phyloP scores from a whole-genome alignment of 176 grass and related monocot genomes.

The Rhynchospora tenuis region DNA sequence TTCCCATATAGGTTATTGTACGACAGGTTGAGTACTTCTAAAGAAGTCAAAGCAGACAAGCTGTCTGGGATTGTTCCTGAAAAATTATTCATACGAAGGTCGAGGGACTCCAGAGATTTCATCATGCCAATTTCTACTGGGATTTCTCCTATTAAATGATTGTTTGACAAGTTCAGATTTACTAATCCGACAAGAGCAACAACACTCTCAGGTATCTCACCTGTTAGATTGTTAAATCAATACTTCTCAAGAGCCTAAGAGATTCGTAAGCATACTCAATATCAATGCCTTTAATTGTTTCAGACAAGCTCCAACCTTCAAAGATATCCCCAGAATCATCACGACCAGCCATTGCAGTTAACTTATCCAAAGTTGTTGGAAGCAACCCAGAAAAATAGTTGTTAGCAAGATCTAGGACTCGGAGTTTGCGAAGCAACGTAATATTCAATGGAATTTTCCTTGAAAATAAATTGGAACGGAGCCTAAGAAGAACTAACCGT shows the following conservation, averaged over 20 bases:
- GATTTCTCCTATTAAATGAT: constrained; percentile 15
- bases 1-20: not conserved
- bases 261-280: not conserved
- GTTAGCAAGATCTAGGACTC: not conserved
- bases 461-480: constrained; percentile 32
- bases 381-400: constrained; percentile 23
- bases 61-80: constrained; percentile 32
- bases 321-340: not conserved
- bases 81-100: constrained; percentile 34
- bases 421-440: not conserved
- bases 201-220: constrained; percentile 29
- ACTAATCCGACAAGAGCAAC: constrained; percentile 13
- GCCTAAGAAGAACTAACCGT: not conserved
- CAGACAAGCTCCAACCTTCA: accelerated
- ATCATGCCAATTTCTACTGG: constrained; percentile 22
- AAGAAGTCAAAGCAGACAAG: constrained; percentile 17
- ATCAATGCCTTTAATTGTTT: constrained; percentile 19
- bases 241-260: not conserved
- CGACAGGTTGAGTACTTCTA: constrained; percentile 31
- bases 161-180: constrained; percentile 33
- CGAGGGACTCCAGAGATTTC: constrained; percentile 30
- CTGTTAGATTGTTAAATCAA: constrained; percentile 32
- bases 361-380: constrained; percentile 6
- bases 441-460: constrained; percentile 7
- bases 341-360: constrained; percentile 3